Evolutionary conservation across 352 stramenopile genomes (phyloP), one percentile per base, ranked within the genome.

Genomic region (Phytophthora constricta): DNA sequence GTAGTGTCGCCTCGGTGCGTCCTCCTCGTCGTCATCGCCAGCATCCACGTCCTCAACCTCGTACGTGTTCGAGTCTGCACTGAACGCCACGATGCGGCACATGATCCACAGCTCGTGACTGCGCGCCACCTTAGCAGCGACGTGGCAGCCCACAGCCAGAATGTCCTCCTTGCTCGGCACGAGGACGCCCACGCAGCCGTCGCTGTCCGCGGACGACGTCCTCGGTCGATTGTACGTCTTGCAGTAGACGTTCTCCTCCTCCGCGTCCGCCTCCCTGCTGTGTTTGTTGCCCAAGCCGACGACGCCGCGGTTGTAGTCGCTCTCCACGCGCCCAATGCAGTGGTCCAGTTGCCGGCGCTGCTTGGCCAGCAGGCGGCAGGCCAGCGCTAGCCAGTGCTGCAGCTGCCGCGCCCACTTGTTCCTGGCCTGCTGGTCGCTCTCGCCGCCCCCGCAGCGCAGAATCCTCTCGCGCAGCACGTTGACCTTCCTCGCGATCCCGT

Each of bases 21-120:
- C 65, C 4, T 78, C 73, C 13, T 97, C 96, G 4, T 87, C 83
- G 61, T 98, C 90, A 69, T 98, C 94, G 25, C 83, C 80, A 3
- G 77, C 77, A 66, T 96, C 88, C 66, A 98, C 92, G 83, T 99
- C 96, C 72, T 98, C 93, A 20, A 99, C 96, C 78, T 98, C 92
- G 70, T 98, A 98, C n/a, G 90, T 92, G 70, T 96, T 91, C 23
- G 78, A 95, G n/a, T 95, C 79, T 26, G 76, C 62, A 68, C 97
- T 92, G 49, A 97, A 98, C 13, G 77, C 73, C 37, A 98, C 79
- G 13, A 99, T 88, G 49, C 84, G 88, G 9, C 93, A 95, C 53
- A 99, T 80, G 72, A 99, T 99, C 95, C 95, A 95, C 49, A 94
- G 67, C 62, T 94, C 86, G 50, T 94, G 86, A 47, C 83, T 90